Percentiles rank a stretch among this genome's conserved stretches.
Conservation (phyloP, 1,284 basidiomycete genomes). For the Rhodotorula sp. region DNA sequence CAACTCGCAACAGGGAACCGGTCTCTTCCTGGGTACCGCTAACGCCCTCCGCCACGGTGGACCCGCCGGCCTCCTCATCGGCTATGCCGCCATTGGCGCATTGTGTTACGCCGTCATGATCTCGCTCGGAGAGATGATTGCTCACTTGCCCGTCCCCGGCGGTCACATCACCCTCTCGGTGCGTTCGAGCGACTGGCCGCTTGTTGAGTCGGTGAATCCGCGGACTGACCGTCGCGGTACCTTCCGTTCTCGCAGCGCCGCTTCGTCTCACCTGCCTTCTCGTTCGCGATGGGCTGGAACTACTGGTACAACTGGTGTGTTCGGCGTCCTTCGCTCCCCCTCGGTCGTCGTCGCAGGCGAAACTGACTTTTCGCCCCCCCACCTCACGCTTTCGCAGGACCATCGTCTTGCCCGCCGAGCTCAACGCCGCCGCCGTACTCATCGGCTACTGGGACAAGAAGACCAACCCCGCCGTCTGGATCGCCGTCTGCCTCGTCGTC, state of each 20-base stretch:
- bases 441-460: constrained; percentile 51
- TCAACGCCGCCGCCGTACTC: constrained; percentile 51
- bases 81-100: constrained; percentile 49
- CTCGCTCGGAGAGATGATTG: constrained; percentile 57
- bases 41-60: constrained; percentile 56
- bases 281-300: constrained; percentile 73
- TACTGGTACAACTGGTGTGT: constrained; percentile 42
- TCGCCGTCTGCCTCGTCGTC: constrained; percentile 68
- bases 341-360: neutral
- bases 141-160: constrained; percentile 54
- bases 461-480: constrained; percentile 69
- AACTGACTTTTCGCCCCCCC: too few species aligned
- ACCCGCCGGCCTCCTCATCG: constrained; percentile 47
- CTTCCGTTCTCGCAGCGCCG: too few species aligned
- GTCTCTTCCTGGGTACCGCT: constrained; percentile 49
- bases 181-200: too few species aligned
- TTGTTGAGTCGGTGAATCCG: too few species aligned
- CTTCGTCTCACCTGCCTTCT: constrained; percentile 74
- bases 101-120: constrained; percentile 51
- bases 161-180: constrained; percentile 70
- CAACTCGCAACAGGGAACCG: constrained; percentile 11
- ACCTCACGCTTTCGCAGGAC: neutral
- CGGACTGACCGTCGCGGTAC: too few species aligned
- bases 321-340: neutral
- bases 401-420: constrained; percentile 50